phyloP scores from a whole-genome alignment of 352 stramenopile genomes.

The Globisporangium cederbergense region DNA sequence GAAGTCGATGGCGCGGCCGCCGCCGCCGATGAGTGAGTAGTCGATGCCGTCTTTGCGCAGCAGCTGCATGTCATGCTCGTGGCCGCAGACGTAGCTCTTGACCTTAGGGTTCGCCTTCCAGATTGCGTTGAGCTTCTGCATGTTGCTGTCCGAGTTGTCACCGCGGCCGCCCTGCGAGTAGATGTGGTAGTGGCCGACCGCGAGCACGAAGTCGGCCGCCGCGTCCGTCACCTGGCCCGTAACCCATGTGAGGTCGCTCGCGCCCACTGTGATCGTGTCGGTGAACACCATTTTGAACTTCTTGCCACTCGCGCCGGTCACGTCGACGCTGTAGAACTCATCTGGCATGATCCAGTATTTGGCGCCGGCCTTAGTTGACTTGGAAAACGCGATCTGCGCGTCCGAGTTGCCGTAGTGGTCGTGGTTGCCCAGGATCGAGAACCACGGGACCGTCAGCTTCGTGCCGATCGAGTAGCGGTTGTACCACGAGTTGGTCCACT shows the following conservation, averaged over 20 bases:
- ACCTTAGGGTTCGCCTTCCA: slow-evolving; percentile 25
- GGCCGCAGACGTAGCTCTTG: slow-evolving; percentile 35
- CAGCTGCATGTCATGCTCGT: slow-evolving; percentile 46
- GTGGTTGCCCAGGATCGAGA: slow-evolving; percentile 42
- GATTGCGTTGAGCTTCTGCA: slow-evolving; percentile 24
- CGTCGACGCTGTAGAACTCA: slow-evolving; percentile 33
- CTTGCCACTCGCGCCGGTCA: slow-evolving; percentile 20
- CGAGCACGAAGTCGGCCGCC: slow-evolving; percentile 16
- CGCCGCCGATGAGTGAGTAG: slow-evolving; percentile 38
- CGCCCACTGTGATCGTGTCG: slow-evolving; percentile 30
- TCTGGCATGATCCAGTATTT: slow-evolving; percentile 41
- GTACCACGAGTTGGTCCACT: slow-evolving; percentile 33
- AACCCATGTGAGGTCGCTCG: slow-evolving; percentile 24
- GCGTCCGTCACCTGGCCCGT: slow-evolving; percentile 22
- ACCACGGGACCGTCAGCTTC: slow-evolving; percentile 37
- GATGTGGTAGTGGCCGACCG: slow-evolving; percentile 31
- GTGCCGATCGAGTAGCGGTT: slow-evolving; percentile 33
- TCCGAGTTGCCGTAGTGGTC: slow-evolving; percentile 35
- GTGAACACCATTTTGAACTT: slow-evolving; percentile 32
- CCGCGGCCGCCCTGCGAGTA: slow-evolving; percentile 28
- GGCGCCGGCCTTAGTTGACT: slow-evolving; percentile 17
- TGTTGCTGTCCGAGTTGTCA: slow-evolving; percentile 27
- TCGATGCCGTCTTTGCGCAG: slow-evolving; percentile 24
- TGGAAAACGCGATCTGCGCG: slow-evolving; percentile 32
- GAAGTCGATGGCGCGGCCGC: slow-evolving; percentile 29